phyloP scores from a whole-genome alignment of 208 protist genomes.

The Crithidia bombi region DNA sequence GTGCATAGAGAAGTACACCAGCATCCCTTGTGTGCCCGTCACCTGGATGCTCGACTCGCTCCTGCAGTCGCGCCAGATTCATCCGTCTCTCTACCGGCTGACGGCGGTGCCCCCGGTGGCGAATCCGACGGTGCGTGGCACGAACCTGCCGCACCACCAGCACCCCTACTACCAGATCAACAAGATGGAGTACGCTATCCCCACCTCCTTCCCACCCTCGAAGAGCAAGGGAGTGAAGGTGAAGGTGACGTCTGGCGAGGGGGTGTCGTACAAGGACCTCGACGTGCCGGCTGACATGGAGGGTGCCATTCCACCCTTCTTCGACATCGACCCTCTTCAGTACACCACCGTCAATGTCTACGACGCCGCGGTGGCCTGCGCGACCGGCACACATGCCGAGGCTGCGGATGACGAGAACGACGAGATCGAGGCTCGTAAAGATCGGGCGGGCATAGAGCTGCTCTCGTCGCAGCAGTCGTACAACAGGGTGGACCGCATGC shows the following conservation, averaged over 20 bases:
- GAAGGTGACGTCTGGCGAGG: conserved; percentile 24
- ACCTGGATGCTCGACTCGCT: conserved; percentile 90
- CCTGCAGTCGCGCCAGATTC: conserved; percentile 88
- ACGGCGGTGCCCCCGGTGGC: conserved; percentile 75
- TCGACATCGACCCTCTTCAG: conserved; percentile 53
- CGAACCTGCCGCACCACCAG: conserved; percentile 80
- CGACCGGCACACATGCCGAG: conserved; percentile 24
- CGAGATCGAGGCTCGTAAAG: conserved; percentile 47
- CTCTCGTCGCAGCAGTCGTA: conserved; percentile 58
- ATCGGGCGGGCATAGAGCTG: conserved; percentile 60
- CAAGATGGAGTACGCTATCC: conserved; percentile 76
- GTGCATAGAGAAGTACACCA: conserved; percentile 61
- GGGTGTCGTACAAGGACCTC: conserved; percentile 22
- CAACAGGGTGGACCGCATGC: conserved; percentile 72
- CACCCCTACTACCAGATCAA: conserved; percentile 90
- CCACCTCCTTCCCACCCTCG: conserved; percentile 62
- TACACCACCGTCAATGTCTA: conserved; percentile 77
- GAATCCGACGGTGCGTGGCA: conserved; percentile 62
- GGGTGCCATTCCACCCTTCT: conserved; percentile 66
- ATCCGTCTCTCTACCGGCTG: conserved; percentile 72
- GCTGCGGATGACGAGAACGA: conserved; percentile 53
- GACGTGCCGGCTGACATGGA: conserved; percentile 28
- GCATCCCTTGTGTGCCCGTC: conserved; percentile 75
- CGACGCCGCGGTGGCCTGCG: conserved; percentile 55
- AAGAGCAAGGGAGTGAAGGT: conserved; percentile 25